A percentile compares a stretch with the other conserved stretches of the same genome.
Evolutionary conservation across 2,329 filamentous ascomycete genomes (phyloP).

Genomic region (Trichoderma atrobrunneum): DNA sequence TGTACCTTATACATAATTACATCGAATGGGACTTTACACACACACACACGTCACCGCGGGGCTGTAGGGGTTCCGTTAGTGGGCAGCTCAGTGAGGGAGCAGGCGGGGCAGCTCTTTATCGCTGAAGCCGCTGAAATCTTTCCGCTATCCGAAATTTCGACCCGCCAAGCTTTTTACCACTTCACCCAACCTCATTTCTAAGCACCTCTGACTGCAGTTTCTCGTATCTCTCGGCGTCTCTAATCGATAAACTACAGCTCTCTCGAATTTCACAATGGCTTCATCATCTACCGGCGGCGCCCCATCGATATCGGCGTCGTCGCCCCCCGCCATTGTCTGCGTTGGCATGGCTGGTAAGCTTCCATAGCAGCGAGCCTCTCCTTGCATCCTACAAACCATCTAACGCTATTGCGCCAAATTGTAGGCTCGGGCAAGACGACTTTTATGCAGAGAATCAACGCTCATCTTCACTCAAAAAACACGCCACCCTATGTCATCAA

Average conservation of each 20-base stretch:
- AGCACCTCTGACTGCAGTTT: not conserved
- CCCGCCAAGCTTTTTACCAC: not conserved
- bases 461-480: conserved; percentile 78
- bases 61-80: not conserved
- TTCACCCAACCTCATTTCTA: not conserved
- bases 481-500: conserved; percentile 93
- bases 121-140: not conserved
- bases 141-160: conserved; percentile 14
- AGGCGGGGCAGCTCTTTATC: conserved; percentile 19
- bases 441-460: conserved; percentile 98
- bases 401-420: not conserved
- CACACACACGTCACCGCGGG: conserved; percentile 15
- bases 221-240: not conserved
- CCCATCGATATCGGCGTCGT: conserved; percentile 26
- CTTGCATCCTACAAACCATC: not conserved
- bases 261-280: conserved; percentile 28
- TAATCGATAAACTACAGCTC: not conserved
- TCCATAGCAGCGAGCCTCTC: not conserved
- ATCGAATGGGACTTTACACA: not conserved
- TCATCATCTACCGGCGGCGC: conserved; percentile 33
- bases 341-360: conserved; percentile 87
- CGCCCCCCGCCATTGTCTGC: conserved; percentile 80
- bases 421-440: conserved; percentile 96
- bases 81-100: not conserved
- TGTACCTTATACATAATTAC: not conserved